phyloP scores from a whole-genome alignment of 1,284 basidiomycete species.

The Tremellales sp. region DNA sequence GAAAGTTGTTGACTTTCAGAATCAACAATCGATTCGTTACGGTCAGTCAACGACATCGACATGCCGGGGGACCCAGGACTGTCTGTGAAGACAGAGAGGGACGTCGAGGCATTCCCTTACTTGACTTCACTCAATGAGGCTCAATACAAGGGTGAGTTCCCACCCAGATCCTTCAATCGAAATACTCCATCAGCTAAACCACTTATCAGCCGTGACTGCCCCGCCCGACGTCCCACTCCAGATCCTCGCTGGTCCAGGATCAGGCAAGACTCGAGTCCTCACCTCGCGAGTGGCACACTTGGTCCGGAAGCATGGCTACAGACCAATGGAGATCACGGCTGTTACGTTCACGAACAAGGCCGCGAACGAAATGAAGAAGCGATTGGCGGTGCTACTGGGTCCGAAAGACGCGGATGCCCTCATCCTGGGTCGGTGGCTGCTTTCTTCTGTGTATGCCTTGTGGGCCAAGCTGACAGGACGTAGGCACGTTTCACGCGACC shows the following conservation, averaged over 20 bases:
- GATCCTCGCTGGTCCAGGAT: slow-evolving; percentile 80
- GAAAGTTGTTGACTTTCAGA: background rate
- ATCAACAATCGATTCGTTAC: background rate
- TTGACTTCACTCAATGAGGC: slow-evolving; percentile 35
- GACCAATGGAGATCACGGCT: slow-evolving; percentile 65
- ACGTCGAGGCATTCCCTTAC: slow-evolving; percentile 24
- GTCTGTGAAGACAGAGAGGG: background rate
- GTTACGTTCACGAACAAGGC: slow-evolving; percentile 88
- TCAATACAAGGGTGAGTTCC: slow-evolving; percentile 32
- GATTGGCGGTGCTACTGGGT: slow-evolving; percentile 69
- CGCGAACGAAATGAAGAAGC: slow-evolving; percentile 78
- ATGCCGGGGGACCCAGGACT: background rate
- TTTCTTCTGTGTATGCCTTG: background rate
- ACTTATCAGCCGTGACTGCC: slow-evolving; percentile 61
- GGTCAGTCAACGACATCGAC: background rate
- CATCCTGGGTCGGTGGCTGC: slow-evolving; percentile 55
- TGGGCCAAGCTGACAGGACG: slow-evolving; percentile 16
- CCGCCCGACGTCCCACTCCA: slow-evolving; percentile 63
- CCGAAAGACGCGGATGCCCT: slow-evolving; percentile 59
- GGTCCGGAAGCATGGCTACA: slow-evolving; percentile 57
- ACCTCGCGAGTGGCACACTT: slow-evolving; percentile 75
- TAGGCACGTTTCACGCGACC: slow-evolving; percentile 80
- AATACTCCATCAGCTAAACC: background rate
- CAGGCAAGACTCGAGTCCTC: slow-evolving; percentile 66
- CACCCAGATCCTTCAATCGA: background rate